phyloP scores from a whole-genome alignment of 345 rosid species.

The Hibiscus syriacus region DNA sequence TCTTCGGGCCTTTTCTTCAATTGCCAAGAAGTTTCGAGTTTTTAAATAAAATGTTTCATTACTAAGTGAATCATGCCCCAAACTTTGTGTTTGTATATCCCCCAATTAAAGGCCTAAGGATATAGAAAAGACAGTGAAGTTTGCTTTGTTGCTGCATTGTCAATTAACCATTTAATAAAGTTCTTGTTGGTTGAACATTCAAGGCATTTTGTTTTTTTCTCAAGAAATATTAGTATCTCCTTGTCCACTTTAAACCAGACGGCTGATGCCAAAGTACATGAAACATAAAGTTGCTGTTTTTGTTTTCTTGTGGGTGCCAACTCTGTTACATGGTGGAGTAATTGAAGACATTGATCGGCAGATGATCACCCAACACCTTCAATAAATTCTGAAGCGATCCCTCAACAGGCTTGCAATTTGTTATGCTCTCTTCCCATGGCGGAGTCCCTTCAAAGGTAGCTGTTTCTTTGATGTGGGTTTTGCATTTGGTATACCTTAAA shows the following conservation, averaged over 20 bases:
- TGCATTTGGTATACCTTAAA: too few relatives aligned
- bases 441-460: neutral
- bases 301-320: neutral
- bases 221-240: neutral
- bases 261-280: too few relatives aligned
- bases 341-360: neutral
- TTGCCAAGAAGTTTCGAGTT: neutral
- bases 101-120: neutral
- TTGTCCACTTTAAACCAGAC: neutral
- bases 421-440: neutral
- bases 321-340: neutral
- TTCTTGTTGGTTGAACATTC: neutral
- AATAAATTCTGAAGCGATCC: too few relatives aligned
- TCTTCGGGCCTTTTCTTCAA: constrained; percentile 6
- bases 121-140: neutral
- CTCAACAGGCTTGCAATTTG: neutral
- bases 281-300: neutral
- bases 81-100: too few relatives aligned
- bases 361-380: neutral
- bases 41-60: neutral
- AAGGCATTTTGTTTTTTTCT: neutral
- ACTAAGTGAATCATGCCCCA: neutral
- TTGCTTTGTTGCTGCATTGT: neutral
- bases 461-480: constrained; percentile 1
- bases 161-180: neutral